Conservation (phyloP, 2,329 filamentous ascomycete species). For the Aschersonia sp. region DNA sequence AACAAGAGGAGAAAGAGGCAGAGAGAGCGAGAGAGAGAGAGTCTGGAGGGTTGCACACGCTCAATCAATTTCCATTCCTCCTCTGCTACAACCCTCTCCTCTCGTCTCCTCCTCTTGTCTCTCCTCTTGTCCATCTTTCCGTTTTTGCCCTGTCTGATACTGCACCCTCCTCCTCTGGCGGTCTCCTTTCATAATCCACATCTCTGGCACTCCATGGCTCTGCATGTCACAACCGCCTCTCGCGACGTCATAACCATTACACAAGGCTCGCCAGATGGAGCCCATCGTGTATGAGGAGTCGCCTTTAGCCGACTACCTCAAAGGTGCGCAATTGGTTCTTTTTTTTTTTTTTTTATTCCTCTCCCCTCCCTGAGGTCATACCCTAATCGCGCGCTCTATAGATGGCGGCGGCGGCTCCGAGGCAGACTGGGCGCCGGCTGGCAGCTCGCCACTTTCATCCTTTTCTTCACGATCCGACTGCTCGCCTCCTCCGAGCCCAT, state of each 20-base stretch:
- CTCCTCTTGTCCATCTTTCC: too few species aligned
- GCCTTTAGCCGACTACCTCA: constrained; percentile 77
- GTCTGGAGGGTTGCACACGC: too few species aligned
- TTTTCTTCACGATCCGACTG: constrained; percentile 16
- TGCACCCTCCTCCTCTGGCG: too few species aligned
- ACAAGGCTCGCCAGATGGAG: constrained; percentile 44
- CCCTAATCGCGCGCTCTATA: constrained; percentile 3
- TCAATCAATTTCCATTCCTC: too few species aligned
- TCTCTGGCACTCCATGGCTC: constrained; percentile 12
- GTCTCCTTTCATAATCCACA: too few species aligned
- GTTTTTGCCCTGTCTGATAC: too few species aligned
- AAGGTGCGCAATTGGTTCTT: constrained; percentile 41
- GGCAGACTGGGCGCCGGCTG: constrained; percentile 29
- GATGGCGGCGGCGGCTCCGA: constrained; percentile 35
- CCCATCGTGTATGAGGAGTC: constrained; percentile 74
- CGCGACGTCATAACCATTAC: constrained; percentile 10
- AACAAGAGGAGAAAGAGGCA: too few species aligned
- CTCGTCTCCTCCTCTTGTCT: too few species aligned
- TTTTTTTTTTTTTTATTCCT: background rate
- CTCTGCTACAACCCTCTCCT: too few species aligned
- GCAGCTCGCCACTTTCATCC: constrained; percentile 18
- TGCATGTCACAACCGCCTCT: constrained; percentile 10
- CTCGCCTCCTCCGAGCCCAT: constrained; percentile 32
- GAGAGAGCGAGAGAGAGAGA: too few species aligned
- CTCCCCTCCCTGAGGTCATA: background rate